A percentile compares a stretch with the other conserved stretches of the same genome.
Evolutionary conservation across 2,329 filamentous ascomycete genomes (phyloP).

Genomic region (Colletotrichum higginsianum): DNA sequence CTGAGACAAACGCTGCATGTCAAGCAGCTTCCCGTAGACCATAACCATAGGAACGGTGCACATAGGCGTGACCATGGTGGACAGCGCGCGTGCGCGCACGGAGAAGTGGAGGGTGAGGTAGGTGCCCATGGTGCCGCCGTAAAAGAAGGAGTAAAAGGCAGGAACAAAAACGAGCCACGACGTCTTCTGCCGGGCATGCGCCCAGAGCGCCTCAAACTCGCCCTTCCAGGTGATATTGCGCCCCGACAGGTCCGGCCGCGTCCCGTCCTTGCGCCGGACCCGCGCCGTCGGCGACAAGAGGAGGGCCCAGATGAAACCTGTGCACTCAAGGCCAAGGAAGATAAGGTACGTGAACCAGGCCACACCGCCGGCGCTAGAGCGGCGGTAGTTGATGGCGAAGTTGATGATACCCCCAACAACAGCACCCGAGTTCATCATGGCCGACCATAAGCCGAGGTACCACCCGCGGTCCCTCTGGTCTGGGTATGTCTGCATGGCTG

Average conservation of each 20-base stretch:
- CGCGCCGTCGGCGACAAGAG: not conserved
- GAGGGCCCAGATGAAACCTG: not conserved
- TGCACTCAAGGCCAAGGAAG: not conserved
- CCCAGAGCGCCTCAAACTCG: not conserved
- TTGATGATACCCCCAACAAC: not conserved
- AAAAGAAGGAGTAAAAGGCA: not conserved
- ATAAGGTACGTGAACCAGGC: not conserved
- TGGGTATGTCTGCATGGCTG: not conserved
- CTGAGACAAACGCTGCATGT: not conserved
- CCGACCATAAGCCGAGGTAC: not conserved
- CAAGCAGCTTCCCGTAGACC: not conserved
- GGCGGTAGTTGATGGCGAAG: not conserved
- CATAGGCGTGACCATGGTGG: not conserved
- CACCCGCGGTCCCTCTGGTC: not conserved
- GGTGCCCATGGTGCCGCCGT: not conserved
- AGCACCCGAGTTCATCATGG: not conserved
- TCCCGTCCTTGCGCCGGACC: not conserved
- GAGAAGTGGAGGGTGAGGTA: not conserved
- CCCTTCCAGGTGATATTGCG: not conserved
- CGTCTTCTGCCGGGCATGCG: not conserved
- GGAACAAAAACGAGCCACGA: not conserved
- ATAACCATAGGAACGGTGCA: not conserved
- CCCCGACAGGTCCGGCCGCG: not conserved
- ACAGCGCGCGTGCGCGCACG: not conserved
- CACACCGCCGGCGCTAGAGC: not conserved